Conservation (phyloP, 2,329 filamentous ascomycete genomes). For the Colletotrichum sp. region DNA sequence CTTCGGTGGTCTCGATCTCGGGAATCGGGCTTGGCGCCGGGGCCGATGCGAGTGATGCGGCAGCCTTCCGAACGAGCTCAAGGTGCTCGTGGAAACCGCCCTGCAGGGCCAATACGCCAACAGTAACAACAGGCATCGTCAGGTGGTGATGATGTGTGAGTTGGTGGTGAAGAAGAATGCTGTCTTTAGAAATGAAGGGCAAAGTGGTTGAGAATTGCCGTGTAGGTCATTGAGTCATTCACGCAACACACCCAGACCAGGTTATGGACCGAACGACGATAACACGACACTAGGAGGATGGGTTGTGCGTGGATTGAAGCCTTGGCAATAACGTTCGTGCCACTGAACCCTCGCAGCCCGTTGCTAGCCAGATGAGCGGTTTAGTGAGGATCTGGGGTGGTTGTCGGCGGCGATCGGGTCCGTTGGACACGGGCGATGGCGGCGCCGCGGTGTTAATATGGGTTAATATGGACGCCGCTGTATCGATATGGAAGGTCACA, state of each 20-base stretch:
- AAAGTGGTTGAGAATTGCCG: not conserved
- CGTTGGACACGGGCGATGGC: not conserved
- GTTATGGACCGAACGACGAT: not conserved
- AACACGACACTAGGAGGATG: not conserved
- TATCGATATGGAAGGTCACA: not conserved
- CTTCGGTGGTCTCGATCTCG: constrained; percentile 68
- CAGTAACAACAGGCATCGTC: constrained; percentile 38
- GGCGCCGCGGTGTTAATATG: not conserved
- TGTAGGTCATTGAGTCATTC: constrained; percentile 9
- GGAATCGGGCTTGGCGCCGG: constrained; percentile 22
- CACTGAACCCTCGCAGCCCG: not conserved
- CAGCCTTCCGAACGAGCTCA: constrained; percentile 73
- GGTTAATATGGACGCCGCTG: not conserved
- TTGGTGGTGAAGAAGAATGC: not conserved
- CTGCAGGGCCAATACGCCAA: constrained; percentile 78
- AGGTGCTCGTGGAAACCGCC: constrained; percentile 93
- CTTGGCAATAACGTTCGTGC: constrained; percentile 5
- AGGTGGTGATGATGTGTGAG: not conserved
- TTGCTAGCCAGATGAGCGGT: not conserved
- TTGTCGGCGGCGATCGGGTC: not conserved
- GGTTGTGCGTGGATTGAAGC: not conserved
- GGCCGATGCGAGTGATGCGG: constrained; percentile 45
- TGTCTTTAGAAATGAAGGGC: not conserved
- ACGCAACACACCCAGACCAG: not conserved
- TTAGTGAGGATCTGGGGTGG: not conserved